Evolutionary conservation across 2,329 filamentous ascomycete species (phyloP).

Genomic region (Xylaria sp.): DNA sequence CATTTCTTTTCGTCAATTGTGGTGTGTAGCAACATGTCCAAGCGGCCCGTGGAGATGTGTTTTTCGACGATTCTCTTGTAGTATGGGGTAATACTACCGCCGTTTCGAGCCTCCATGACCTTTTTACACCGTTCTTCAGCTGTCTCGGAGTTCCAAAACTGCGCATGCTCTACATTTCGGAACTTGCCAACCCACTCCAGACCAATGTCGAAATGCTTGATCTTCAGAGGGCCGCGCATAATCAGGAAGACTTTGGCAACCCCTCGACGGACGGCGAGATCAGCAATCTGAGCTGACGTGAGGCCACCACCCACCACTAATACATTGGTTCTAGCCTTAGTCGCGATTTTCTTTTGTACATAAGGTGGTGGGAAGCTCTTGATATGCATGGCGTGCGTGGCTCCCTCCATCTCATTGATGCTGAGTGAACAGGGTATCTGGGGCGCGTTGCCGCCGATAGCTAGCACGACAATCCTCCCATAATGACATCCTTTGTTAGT

Average conservation of each 20-base stretch:
- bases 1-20: constrained; percentile 63
- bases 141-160: constrained; percentile 80
- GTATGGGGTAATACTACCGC: constrained; percentile 78
- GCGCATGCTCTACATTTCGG: constrained; percentile 78
- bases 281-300: constrained; percentile 78
- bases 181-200: constrained; percentile 86
- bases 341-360: constrained; percentile 63
- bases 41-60: constrained; percentile 62
- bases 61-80: constrained; percentile 74
- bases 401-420: constrained; percentile 50
- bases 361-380: constrained; percentile 64
- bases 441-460: constrained; percentile 74
- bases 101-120: constrained; percentile 72
- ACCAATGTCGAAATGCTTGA: constrained; percentile 83
- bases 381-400: constrained; percentile 71
- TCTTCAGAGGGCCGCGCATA: constrained; percentile 67
- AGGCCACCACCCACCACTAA: constrained; percentile 80
- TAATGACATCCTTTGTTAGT: constrained; percentile 66
- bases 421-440: constrained; percentile 51
- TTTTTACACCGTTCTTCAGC: constrained; percentile 75
- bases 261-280: constrained; percentile 71
- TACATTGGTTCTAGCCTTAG: constrained; percentile 65
- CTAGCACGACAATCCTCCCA: constrained; percentile 72
- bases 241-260: constrained; percentile 76
- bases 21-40: constrained; percentile 68